Base-by-base conservation (phyloP, 352 stramenopile species). In the Globisporangium radiosum region DNA sequence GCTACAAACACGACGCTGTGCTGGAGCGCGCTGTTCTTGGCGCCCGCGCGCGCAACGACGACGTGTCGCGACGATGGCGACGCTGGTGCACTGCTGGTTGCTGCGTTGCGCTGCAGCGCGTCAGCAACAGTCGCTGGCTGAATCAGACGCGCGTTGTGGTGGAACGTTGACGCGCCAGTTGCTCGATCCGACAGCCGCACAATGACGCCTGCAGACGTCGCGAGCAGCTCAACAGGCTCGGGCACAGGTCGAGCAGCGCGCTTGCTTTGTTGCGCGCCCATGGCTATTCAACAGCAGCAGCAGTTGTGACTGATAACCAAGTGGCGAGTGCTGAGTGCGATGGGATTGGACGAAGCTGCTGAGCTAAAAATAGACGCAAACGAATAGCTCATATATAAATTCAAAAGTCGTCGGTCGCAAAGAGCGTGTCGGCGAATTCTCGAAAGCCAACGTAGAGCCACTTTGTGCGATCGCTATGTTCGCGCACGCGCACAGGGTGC, bases 361-460 rank as follows among this genome's bases (percentile, higher is more conserved):
- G 25, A 33, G 25, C 25, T 33, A 33, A 33, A 33, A 33, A 33
- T 33, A 33, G 25, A 33, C 25, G 25, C 25, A 33, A 33, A 33
- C 25, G 25, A 33, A 33, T 33, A 33, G 25, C 25, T 33, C 25
- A 33, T 33, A 25, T 2, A 14, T 33, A 33, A 3, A 14, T 33
- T 84, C 70, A 94, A 72, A 94, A 94, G 40, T 90, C 76, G 44
- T 91, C 79, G 54, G 81, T 73, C 37, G 78, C 75, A 58, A 94
- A 94, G 47, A 92, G 68, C 25, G 72, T 66, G 37, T 73, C 52
- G 8, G 71, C 70, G 47, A 94, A 73, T 5, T 64, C 62, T 11
- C 63, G 69, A 49, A 94, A 94, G 11, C 85, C 85, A 14, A 94
- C 58, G 63, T 85, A 91, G 45, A 94, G 70, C 19, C 75, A 70